phyloP scores from a whole-genome alignment of 345 rosid species.

The Salix purpurea region DNA sequence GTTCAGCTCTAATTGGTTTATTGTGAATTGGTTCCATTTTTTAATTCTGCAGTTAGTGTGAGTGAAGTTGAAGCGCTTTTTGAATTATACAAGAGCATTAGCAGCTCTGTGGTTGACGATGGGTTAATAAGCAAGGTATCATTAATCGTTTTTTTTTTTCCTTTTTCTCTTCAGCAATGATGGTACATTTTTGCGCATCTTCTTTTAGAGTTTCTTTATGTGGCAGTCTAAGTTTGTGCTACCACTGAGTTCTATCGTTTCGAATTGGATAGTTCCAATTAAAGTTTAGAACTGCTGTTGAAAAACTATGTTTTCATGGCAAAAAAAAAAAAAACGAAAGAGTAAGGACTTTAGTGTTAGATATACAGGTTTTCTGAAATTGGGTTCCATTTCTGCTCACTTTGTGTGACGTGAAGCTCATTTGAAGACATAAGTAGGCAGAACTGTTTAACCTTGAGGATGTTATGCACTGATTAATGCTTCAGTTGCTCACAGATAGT shows the following conservation, averaged over 20 bases:
- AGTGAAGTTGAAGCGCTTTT: constrained; percentile 99
- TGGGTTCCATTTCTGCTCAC: background rate
- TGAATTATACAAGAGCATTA: constrained; percentile 94
- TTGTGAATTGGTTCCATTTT: background rate
- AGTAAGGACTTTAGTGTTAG: background rate
- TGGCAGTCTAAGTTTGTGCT: background rate
- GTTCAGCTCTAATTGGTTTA: background rate
- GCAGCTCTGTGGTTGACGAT: constrained; percentile 93
- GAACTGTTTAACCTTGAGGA: background rate
- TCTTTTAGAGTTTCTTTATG: background rate
- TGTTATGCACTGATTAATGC: background rate
- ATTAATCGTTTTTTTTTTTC: background rate
- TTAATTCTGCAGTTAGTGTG: constrained; percentile 67
- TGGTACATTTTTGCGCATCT: background rate
- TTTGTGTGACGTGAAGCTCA: background rate
- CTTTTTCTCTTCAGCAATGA: background rate
- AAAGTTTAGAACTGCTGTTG: background rate
- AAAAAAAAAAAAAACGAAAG: background rate
- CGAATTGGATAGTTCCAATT: background rate
- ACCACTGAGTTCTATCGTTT: background rate
- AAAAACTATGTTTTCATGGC: background rate
- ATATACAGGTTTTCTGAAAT: background rate
- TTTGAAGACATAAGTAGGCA: background rate
- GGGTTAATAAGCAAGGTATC: constrained; percentile 91
- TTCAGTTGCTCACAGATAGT: background rate